Conservation (phyloP, 768 basidiomycete species). For the Naganishia vaughanmartiniae region DNA sequence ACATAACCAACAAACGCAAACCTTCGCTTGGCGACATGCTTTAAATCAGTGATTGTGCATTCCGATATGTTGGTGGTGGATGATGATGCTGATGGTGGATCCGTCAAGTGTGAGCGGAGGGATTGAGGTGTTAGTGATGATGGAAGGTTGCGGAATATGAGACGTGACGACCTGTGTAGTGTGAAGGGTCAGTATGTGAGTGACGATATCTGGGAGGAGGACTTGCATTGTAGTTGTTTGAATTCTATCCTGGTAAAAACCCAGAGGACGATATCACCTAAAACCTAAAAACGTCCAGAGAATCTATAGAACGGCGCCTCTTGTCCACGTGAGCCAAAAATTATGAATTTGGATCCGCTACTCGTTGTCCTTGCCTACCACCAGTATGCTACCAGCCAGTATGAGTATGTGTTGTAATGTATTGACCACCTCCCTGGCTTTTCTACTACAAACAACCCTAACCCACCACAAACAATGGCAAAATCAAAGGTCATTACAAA, state of each 20-base stretch:
- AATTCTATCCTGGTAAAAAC: not conserved
- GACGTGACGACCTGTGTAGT: conserved; percentile 40
- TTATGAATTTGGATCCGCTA: conserved; percentile 9
- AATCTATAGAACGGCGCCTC: no score
- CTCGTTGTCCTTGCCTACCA: not conserved
- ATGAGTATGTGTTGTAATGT: no score
- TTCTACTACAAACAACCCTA: no score
- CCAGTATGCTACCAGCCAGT: no score
- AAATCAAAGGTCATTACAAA: conserved; percentile 11
- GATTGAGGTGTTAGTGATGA: conserved; percentile 35
- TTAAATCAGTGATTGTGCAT: conserved; percentile 66
- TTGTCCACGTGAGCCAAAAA: conserved; percentile 14
- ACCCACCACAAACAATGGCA: not conserved
- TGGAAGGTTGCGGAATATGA: conserved; percentile 50
- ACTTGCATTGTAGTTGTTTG: not conserved
- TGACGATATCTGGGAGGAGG: not conserved
- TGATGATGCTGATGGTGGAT: conserved; percentile 33
- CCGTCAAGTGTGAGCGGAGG: conserved; percentile 36
- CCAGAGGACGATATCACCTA: no score
- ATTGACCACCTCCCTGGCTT: no score
- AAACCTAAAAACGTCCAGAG: no score
- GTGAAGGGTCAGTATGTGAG: not conserved
- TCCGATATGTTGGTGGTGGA: conserved; percentile 20
- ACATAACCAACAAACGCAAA: conserved; percentile 95
- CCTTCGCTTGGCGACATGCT: conserved; percentile 73